Percentiles rank a stretch among this genome's conserved stretches.
Conservation (phyloP, 306 rosid species). For the Benincasa hispida region DNA sequence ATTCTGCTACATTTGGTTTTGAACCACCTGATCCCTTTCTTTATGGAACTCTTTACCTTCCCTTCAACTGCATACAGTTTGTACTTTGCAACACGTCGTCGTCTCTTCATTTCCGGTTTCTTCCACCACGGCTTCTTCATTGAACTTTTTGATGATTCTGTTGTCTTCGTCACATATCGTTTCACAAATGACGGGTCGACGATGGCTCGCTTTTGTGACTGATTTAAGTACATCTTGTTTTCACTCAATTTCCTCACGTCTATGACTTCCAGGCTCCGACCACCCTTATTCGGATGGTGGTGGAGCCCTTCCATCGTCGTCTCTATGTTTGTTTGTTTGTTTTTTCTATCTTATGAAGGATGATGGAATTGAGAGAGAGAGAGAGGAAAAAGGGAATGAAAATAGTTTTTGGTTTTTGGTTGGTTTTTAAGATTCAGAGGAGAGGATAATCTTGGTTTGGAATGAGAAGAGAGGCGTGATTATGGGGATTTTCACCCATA, state of each 20-base stretch:
- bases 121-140: constrained; percentile 5
- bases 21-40: constrained; percentile 9
- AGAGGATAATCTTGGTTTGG: not conserved
- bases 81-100: not conserved
- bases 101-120: not conserved
- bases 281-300: not conserved
- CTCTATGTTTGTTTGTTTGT: not conserved
- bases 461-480: not conserved
- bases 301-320: not conserved
- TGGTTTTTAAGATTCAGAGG: not conserved
- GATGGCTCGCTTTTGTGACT: not conserved
- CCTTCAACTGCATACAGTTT: constrained; percentile 7
- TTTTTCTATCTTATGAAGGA: not conserved
- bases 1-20: constrained; percentile 3
- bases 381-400: not conserved
- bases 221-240: not conserved
- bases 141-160: not conserved
- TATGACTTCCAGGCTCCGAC: not conserved
- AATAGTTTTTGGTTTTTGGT: no score
- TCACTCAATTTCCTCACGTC: not conserved
- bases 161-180: not conserved
- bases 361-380: not conserved
- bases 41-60: not conserved
- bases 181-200: not conserved
- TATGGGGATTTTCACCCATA: not conserved